A percentile compares a stretch with the other conserved stretches of the same genome.
These are phyloP conservation scores for Candida methanosorbosa DNA, from an alignment of 805 yeast genomes.

Conservation along the genomic window DNA sequence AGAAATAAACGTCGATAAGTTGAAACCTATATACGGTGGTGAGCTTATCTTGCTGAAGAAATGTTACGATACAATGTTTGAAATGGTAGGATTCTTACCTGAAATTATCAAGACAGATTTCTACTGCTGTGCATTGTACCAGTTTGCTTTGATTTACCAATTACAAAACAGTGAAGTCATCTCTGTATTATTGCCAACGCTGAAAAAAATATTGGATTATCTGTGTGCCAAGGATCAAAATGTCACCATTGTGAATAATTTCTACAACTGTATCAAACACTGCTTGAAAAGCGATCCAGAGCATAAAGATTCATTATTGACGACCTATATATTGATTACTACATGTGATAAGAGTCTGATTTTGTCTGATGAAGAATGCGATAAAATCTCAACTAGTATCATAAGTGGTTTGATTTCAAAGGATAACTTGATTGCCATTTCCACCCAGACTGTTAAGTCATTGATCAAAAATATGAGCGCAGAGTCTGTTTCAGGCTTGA, in stretches of 20 bases:
- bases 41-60: conserved; percentile 39
- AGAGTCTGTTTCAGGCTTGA: conserved; percentile 21
- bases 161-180: conserved; percentile 31
- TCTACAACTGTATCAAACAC: conserved; percentile 28
- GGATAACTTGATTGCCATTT: conserved; percentile 27
- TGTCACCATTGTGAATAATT: conserved; percentile 18
- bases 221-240: conserved; percentile 11
- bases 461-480: conserved; percentile 32
- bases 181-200: conserved; percentile 42
- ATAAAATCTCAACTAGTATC: conserved; percentile 24
- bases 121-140: conserved; percentile 57
- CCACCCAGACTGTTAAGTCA: conserved; percentile 56
- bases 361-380: conserved; percentile 28
- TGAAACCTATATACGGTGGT: conserved; percentile 11
- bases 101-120: conserved; percentile 62
- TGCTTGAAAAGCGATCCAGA: conserved; percentile 12
- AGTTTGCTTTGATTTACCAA: conserved; percentile 50
- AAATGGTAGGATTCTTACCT: conserved; percentile 59
- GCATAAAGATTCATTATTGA: conserved; percentile 30
- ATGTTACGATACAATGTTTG: conserved; percentile 44
- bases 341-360: conserved; percentile 25
- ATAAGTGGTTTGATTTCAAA: conserved; percentile 25
- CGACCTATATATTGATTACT: conserved; percentile 35
- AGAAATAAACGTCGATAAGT: conserved; percentile 21
- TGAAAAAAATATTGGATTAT: conserved; percentile 31